phyloP scores from a whole-genome alignment of 1,139 yeast species.

The Blastobotrys arbuscula region DNA sequence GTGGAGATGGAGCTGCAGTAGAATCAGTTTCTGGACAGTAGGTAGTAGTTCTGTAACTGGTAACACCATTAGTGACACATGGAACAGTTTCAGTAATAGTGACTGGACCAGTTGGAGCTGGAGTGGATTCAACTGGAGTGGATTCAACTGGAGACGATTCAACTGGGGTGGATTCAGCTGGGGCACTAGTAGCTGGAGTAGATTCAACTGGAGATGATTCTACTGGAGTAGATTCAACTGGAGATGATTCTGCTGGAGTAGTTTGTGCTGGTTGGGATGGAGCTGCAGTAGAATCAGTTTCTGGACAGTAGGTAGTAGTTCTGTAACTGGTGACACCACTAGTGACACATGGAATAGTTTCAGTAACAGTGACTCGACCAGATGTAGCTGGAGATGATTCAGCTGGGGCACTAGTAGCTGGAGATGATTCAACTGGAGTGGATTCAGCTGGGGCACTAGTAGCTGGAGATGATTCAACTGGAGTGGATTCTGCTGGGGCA shows the following conservation, averaged over 20 bases:
- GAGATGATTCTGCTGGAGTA: conserved; percentile 6
- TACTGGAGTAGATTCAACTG: background rate
- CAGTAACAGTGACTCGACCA: conserved; percentile 7
- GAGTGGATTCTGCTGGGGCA: conserved; percentile 10
- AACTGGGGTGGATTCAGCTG: conserved; percentile 6
- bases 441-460: conserved; percentile 10
- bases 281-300: conserved; percentile 12
- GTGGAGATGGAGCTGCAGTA: conserved; percentile 6
- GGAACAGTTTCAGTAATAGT: conserved; percentile 13
- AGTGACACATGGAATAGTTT: conserved; percentile 10
- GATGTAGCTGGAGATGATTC: conserved; percentile 6
- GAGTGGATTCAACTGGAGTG: background rate
- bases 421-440: conserved; percentile 11
- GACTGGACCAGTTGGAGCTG: conserved; percentile 8
- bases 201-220: conserved; percentile 9
- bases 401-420: conserved; percentile 8
- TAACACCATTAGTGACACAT: conserved; percentile 10
- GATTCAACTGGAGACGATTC: conserved; percentile 6
- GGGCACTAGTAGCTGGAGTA: conserved; percentile 8
- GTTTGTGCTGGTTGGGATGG: conserved; percentile 8
- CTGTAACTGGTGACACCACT: conserved; percentile 6
- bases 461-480: conserved; percentile 11
- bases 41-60: conserved; percentile 10
- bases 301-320: conserved; percentile 13
- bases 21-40: conserved; percentile 13